Evolutionary conservation across 139 green algal genomes (phyloP).

Genomic region (Haematococcus lacustris): DNA sequence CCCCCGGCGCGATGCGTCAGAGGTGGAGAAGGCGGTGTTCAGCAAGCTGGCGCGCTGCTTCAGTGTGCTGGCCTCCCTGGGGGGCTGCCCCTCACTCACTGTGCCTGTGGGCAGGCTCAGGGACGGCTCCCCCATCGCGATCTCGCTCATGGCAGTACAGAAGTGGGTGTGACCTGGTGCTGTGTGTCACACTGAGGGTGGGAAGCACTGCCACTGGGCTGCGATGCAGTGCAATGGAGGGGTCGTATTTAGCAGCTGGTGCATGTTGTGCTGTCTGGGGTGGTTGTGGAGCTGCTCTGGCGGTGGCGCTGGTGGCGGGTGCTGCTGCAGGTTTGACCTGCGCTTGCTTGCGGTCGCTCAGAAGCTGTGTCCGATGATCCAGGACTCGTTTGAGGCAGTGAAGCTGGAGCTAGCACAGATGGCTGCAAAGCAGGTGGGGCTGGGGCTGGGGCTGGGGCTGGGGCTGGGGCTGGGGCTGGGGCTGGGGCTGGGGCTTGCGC

Average conservation of each 20-base stretch:
- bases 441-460: too few species aligned
- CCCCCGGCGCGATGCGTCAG: neutral
- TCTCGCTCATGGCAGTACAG: slow-evolving; percentile 29
- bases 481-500: too few species aligned
- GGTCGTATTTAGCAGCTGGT: too few species aligned
- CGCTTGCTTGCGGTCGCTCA: slow-evolving; percentile 42
- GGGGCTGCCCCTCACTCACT: slow-evolving; percentile 28
- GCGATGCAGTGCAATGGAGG: too few species aligned
- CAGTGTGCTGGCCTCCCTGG: slow-evolving; percentile 25
- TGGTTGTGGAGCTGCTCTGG: too few species aligned
- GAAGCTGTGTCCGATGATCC: slow-evolving; percentile 31
- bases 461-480: too few species aligned
- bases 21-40: slow-evolving; percentile 15
- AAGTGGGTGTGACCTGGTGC: too few species aligned
- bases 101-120: slow-evolving; percentile 28
- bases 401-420: slow-evolving; percentile 24
- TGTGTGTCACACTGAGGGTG: too few species aligned
- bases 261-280: too few species aligned
- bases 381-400: slow-evolving; percentile 17
- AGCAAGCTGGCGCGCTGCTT: slow-evolving; percentile 20
- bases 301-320: too few species aligned
- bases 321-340: slow-evolving; percentile 29
- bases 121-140: slow-evolving; percentile 33
- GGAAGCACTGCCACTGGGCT: too few species aligned
- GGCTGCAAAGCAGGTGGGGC: too few species aligned